A percentile compares a stretch with the other conserved stretches of the same genome.
Evolutionary conservation across 768 basidiomycete genomes (phyloP).

Genomic region (Boletus edulis): DNA sequence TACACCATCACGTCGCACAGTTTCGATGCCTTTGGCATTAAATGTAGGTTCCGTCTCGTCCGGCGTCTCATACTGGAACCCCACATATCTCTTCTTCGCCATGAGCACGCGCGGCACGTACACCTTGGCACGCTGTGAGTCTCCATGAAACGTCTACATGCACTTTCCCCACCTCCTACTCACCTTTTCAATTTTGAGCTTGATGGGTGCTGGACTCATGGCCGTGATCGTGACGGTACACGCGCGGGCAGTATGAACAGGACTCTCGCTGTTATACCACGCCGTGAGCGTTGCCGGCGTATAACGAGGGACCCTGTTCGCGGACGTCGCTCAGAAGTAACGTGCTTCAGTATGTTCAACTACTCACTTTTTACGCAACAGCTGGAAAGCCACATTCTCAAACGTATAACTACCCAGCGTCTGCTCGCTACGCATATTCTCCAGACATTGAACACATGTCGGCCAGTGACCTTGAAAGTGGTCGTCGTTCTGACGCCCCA

Average conservation of each 20-base stretch:
- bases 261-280: constrained; percentile 64
- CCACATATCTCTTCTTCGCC: constrained; percentile 98
- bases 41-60: constrained; percentile 79
- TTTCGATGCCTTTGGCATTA: constrained; percentile 98
- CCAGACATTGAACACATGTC: constrained; percentile 94
- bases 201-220: constrained; percentile 86
- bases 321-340: not conserved
- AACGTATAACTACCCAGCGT: constrained; percentile 79
- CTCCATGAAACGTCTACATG: no score
- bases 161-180: not conserved
- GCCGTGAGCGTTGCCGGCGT: constrained; percentile 54
- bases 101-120: constrained; percentile 93
- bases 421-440: constrained; percentile 86
- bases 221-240: constrained; percentile 54
- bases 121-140: constrained; percentile 51
- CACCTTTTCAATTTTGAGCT: constrained; percentile 98
- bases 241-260: constrained; percentile 43
- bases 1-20: constrained; percentile 89
- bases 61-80: constrained; percentile 88
- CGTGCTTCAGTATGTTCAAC: not conserved
- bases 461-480: constrained; percentile 79
- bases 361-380: constrained; percentile 69
- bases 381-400: constrained; percentile 84
- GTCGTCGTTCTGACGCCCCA: constrained; percentile 78
- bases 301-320: constrained; percentile 73